Percentiles rank a stretch among this genome's conserved stretches.
These are phyloP conservation scores for Komagataella populi DNA, from an alignment of 805 yeast species.

Conservation along the genomic window DNA sequence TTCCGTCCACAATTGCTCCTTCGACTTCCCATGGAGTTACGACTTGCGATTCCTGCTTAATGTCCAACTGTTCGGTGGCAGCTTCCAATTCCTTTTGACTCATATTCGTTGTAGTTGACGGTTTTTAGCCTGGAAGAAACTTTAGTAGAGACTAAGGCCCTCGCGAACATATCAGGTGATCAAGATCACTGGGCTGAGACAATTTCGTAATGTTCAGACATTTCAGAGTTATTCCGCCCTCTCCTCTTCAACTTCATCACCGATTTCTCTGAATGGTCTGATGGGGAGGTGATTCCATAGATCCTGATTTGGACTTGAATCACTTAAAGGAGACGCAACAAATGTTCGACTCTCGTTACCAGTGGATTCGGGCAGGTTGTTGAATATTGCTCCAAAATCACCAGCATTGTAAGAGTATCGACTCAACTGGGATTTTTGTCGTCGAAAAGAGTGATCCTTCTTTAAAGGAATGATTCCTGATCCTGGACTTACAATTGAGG, in stretches of 20 bases:
- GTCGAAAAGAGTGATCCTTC: not conserved
- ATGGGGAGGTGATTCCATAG: not conserved
- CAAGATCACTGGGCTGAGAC: not conserved
- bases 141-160: not conserved
- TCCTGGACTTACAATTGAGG: not conserved
- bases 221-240: not conserved
- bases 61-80: constrained; percentile 10
- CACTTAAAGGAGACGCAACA: not conserved
- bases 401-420: not conserved
- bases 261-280: not conserved
- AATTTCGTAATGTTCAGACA: not conserved
- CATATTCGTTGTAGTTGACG: not conserved
- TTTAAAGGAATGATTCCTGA: not conserved
- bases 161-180: not conserved
- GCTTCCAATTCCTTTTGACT: constrained; percentile 8
- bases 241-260: not conserved
- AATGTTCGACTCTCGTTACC: not conserved
- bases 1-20: constrained; percentile 94
- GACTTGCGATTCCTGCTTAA: constrained; percentile 28
- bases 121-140: not conserved
- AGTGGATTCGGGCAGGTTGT: not conserved
- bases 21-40: constrained; percentile 98
- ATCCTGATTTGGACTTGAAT: not conserved
- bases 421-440: not conserved
- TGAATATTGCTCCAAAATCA: not conserved